Base-by-base conservation (phyloP, 2,329 filamentous ascomycete species). In the Talaromyces sp. region DNA sequence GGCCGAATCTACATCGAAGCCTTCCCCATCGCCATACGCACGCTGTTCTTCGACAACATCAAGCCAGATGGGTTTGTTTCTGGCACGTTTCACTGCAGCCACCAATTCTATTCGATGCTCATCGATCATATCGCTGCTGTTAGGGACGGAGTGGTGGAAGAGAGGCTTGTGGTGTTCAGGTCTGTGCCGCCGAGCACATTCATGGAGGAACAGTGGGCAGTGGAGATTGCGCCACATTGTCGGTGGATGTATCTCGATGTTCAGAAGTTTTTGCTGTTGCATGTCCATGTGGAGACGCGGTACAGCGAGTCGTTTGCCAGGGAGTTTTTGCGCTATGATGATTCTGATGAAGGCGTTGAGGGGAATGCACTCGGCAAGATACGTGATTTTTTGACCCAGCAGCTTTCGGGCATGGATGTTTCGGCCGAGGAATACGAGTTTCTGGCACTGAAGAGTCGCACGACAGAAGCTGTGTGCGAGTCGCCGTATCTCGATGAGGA, bases 141-240 rank as follows among this genome's bases (percentile, higher is more conserved):
- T 25, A 59, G 56, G 32, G 32, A 62, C 27, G 22, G n/a, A 9
- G 32, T n/a, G 17, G 58, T 9, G 13, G 19, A 55, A 1, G 30
- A 42, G 2, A 51, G 55, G 1, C 19, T 62, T 6, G 28, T 62
- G 5, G 9, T 62, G n/a, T 9, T 62, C 15, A 58, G 44, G 8
- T 32, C 56, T 1, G 22, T 59, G 11, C 60, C 60, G 17, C 25
- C 22, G 1, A 19, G 22, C 9, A 28, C 39, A 5, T 22, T 59
- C 4, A 44, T 27, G 11, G 60, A 59, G 15, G 13, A 27, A 7
- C 6, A 33, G 1, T 62, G 56, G 56, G 19, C 55, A 8, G 58
- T 27, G 33, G 33, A 56, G 4, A 55, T 62, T 19, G 56, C 25
- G 13, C 60, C 60, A 33, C 60, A 62, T 32, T 62, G 60, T 52